Evolutionary conservation across 305 asterid genomes (phyloP).

Genomic region (Coffea humblotiana): DNA sequence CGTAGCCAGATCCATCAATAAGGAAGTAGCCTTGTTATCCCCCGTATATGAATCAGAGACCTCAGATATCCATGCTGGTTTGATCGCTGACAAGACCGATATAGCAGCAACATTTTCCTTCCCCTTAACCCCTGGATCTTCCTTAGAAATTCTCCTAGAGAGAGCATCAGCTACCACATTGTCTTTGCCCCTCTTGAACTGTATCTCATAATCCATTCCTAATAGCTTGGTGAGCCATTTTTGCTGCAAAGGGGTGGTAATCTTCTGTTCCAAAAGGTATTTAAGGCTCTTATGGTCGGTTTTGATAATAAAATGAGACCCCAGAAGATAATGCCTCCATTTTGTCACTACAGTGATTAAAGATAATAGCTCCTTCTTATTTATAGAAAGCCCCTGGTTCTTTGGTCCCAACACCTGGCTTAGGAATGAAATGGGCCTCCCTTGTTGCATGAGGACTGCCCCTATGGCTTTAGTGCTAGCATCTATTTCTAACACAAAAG

Average conservation of each 20-base stretch:
- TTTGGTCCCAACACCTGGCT: neutral
- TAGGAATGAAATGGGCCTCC: neutral
- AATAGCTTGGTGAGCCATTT: slow-evolving; percentile 4
- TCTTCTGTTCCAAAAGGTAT: neutral
- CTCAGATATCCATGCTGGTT: neutral
- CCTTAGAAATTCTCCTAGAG: neutral
- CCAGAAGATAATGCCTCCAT: neutral
- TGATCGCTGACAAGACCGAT: no score
- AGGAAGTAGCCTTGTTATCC: neutral
- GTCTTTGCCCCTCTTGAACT: neutral
- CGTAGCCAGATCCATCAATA: neutral
- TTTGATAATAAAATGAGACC: neutral
- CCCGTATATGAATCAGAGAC: neutral
- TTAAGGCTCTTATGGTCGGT: neutral
- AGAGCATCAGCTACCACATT: slow-evolving; percentile 1
- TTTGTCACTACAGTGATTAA: neutral
- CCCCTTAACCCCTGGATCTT: no score
- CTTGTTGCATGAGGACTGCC: neutral
- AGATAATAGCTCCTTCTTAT: neutral
- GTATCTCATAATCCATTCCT: slow-evolving; percentile 11
- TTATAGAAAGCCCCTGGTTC: neutral
- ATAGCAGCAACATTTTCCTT: no score
- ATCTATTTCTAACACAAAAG: neutral
- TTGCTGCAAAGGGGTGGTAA: neutral
- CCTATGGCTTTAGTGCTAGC: neutral